Evolutionary conservation across 2,329 filamentous ascomycete genomes (phyloP).

Genomic region (Verticillium tricorpus): DNA sequence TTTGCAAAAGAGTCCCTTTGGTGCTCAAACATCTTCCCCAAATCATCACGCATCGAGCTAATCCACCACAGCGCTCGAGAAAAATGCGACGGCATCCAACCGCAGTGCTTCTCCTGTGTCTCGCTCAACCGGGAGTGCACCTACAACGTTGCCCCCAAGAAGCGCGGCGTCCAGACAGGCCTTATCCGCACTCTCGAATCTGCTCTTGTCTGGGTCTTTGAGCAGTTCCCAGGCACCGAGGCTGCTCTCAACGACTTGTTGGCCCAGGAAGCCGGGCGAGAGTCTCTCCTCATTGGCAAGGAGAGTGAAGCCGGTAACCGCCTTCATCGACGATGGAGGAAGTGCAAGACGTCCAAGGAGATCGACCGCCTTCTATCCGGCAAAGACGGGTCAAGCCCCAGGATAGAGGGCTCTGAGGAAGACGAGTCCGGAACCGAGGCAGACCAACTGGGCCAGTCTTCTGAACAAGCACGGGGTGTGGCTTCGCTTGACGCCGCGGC

Average conservation of each 20-base stretch:
- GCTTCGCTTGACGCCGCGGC: background rate
- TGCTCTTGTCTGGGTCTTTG: constrained; percentile 62
- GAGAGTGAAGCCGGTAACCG: constrained; percentile 47
- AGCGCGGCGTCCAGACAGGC: constrained; percentile 74
- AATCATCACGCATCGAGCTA: background rate
- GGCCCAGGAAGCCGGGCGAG: constrained; percentile 35
- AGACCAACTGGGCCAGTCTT: constrained; percentile 8
- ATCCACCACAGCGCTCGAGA: constrained; percentile 46
- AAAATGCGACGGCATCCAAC: constrained; percentile 67
- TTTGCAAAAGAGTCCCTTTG: too few relatives aligned
- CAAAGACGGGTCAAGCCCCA: constrained; percentile 23
- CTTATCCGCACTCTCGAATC: constrained; percentile 72
- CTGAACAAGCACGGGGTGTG: background rate
- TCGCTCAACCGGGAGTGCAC: constrained; percentile 61
- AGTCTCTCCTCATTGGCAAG: constrained; percentile 46
- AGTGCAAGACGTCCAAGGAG: constrained; percentile 55
- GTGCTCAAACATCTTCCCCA: background rate
- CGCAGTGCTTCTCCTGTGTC: constrained; percentile 62
- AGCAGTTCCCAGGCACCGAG: constrained; percentile 56
- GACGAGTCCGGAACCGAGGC: constrained; percentile 24
- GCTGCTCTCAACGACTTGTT: constrained; percentile 51
- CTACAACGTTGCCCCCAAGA: constrained; percentile 70
- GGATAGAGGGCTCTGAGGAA: constrained; percentile 28
- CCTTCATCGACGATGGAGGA: constrained; percentile 59
- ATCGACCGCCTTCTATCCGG: constrained; percentile 59